Evolutionary conservation across 306 rosid genomes (phyloP).

Genomic region (Prunus campanulata): DNA sequence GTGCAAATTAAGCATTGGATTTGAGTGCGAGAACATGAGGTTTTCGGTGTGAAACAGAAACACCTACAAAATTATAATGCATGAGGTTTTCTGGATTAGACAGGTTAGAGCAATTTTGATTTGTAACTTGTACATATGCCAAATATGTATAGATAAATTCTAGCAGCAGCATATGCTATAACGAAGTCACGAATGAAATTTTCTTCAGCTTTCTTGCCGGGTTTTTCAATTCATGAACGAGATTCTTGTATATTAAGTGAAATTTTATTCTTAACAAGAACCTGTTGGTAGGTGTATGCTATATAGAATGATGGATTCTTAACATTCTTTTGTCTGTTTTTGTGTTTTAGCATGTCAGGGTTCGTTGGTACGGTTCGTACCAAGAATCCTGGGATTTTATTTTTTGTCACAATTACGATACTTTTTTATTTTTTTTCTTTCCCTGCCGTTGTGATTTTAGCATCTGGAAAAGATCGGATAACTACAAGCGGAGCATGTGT

Average conservation of each 20-base stretch:
- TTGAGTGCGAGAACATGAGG: slow-evolving; percentile 26
- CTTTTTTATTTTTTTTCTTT: no score
- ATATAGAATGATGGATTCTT: background rate
- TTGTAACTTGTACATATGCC: background rate
- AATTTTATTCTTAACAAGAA: no score
- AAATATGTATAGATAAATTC: background rate
- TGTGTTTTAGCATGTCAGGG: background rate
- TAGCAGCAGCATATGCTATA: background rate
- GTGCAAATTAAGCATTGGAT: slow-evolving; percentile 25
- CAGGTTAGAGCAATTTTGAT: background rate
- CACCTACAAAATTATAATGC: background rate
- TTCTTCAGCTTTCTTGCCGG: background rate
- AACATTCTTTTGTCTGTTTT: background rate
- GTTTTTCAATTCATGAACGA: no score
- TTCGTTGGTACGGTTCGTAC: background rate
- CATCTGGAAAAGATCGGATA: background rate
- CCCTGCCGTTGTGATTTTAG: no score
- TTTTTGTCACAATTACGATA: background rate
- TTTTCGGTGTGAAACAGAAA: background rate
- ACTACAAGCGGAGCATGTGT: background rate
- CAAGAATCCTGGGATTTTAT: background rate
- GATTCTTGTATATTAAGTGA: no score
- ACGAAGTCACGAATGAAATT: background rate
- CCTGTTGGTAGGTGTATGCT: no score
- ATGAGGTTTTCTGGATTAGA: background rate